Conservation (phyloP, 306 rosid species). For the Cotoneaster glaucophyllus region DNA sequence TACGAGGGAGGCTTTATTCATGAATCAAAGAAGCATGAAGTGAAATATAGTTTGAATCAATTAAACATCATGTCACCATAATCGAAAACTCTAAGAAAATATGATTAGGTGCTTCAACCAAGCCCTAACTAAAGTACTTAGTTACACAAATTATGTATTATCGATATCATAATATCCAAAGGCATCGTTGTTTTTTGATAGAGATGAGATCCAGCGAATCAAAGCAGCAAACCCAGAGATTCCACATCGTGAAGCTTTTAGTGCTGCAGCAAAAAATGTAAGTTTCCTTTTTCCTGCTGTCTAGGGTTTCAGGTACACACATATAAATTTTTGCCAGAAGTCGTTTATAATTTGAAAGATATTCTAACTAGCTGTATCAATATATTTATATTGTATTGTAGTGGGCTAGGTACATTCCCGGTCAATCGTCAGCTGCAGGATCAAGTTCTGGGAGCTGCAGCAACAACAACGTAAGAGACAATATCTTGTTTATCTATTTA, state of each 20-base stretch:
- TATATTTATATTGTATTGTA: constrained; percentile 11
- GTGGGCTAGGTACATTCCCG: constrained; percentile 97
- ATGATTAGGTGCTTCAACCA: too few relatives aligned
- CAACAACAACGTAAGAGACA: constrained; percentile 30
- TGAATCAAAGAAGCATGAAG: not conserved
- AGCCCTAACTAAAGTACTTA: too few relatives aligned
- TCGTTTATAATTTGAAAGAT: not conserved
- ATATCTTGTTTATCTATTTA: not conserved
- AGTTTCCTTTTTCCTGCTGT: not conserved
- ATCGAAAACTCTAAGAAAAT: not conserved
- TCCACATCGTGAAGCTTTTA: constrained; percentile 97
- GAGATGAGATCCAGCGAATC: constrained; percentile 97
- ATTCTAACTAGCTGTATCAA: not conserved
- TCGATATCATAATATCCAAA: not conserved
- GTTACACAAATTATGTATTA: not conserved
- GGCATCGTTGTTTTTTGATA: constrained; percentile 4
- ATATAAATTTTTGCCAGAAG: not conserved
- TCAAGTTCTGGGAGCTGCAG: constrained; percentile 43
- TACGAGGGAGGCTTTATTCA: not conserved
- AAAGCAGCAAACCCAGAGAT: constrained; percentile 89
- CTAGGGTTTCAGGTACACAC: not conserved
- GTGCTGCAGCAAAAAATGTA: constrained; percentile 92
- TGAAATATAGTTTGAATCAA: not conserved
- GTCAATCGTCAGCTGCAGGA: constrained; percentile 44
- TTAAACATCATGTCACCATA: not conserved